These are phyloP conservation scores for Smittium mucronatum DNA, from an alignment of 371 early-diverging fungal genomes.

Conservation along the genomic window DNA sequence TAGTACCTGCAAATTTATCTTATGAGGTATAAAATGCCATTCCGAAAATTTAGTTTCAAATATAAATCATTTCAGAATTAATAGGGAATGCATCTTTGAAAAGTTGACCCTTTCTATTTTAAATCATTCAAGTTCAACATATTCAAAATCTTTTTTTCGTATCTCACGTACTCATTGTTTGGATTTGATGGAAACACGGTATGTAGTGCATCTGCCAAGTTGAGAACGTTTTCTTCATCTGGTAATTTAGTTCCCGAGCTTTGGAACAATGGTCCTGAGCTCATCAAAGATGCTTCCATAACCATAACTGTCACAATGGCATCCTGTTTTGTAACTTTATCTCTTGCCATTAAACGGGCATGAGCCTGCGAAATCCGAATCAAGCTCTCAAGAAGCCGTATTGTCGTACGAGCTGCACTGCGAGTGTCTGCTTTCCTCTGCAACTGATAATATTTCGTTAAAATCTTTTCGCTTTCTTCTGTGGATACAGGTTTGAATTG, in stretches of 20 bases:
- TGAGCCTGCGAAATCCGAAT: constrained; percentile 77
- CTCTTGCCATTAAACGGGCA: constrained; percentile 48
- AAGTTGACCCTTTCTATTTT: no score
- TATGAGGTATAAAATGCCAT: no score
- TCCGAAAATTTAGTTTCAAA: no score
- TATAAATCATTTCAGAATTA: no score
- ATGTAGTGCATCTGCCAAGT: constrained; percentile 38
- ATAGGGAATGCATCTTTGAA: no score
- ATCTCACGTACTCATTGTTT: constrained; percentile 28
- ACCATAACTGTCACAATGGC: constrained; percentile 46
- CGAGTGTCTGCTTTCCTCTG: constrained; percentile 47
- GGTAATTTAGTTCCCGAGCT: background rate
- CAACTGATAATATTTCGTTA: constrained; percentile 49
- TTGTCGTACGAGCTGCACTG: constrained; percentile 58
- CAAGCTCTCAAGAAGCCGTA: constrained; percentile 69
- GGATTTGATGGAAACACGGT: constrained; percentile 44
- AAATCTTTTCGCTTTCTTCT: constrained; percentile 40
- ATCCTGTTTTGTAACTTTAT: constrained; percentile 42
- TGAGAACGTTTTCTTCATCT: constrained; percentile 26
- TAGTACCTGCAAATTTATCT: no score
- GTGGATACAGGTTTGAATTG: constrained; percentile 39
- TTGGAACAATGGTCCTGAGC: constrained; percentile 17
- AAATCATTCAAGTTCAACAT: constrained; percentile 25
- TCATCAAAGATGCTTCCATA: constrained; percentile 48
- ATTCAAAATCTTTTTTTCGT: constrained; percentile 18